Percentiles rank a stretch among this genome's conserved stretches.
Evolutionary conservation across 2,329 filamentous ascomycete species (phyloP).

Genomic region (Epichloe festucae): DNA sequence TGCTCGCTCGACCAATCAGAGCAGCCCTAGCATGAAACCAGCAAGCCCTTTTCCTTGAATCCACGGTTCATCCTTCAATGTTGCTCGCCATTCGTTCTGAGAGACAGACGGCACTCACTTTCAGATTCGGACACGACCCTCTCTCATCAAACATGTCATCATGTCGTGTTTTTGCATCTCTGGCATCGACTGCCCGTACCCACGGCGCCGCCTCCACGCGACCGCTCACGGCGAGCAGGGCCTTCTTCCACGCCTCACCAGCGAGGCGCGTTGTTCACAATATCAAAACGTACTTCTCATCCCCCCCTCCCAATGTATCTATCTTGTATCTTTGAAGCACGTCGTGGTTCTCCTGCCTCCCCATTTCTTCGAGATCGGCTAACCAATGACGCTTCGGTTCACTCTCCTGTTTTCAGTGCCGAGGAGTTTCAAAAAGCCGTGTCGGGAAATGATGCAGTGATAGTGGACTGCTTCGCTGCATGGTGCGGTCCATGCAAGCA

Average conservation of each 20-base stretch:
- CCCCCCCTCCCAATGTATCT: no score
- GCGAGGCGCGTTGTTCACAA: constrained; percentile 33
- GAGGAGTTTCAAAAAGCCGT: constrained; percentile 44
- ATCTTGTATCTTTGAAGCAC: no score
- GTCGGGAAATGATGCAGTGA: constrained; percentile 40
- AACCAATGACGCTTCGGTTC: no score
- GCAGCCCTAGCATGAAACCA: neutral
- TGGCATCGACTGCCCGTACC: constrained; percentile 1
- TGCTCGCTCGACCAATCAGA: neutral
- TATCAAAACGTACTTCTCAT: constrained; percentile 20
- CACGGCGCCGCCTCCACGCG: neutral
- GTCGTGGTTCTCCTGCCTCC: no score
- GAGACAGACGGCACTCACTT: neutral
- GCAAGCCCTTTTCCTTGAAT: neutral
- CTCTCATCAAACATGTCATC: neutral
- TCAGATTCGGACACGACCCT: neutral
- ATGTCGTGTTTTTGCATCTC: neutral
- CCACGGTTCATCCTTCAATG: no score
- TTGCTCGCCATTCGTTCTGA: no score
- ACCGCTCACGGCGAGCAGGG: constrained; percentile 4
- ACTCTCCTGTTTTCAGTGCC: constrained; percentile 28
- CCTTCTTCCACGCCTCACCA: constrained; percentile 25
- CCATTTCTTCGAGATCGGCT: no score
- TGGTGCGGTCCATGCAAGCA: constrained; percentile 95
- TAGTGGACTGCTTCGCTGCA: constrained; percentile 76